These are phyloP conservation scores for Cryptococcus sp. DNA, from an alignment of 1,284 basidiomycete genomes.

Conservation along the genomic window DNA sequence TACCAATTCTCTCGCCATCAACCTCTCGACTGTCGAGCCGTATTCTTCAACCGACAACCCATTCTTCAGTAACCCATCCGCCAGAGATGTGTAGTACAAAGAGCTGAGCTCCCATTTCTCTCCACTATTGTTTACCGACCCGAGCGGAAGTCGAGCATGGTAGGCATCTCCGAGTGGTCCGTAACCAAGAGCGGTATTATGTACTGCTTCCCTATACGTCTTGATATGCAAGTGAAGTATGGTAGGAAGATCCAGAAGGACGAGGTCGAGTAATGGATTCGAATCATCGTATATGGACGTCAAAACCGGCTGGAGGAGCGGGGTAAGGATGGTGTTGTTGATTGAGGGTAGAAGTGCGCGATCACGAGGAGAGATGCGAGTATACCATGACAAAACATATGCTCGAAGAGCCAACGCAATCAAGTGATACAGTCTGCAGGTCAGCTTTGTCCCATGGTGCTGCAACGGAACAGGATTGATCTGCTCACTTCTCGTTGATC, in stretches of 20 bases:
- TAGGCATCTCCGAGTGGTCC: conserved; percentile 16
- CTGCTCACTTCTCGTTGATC: conserved; percentile 26
- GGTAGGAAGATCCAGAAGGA: conserved; percentile 29
- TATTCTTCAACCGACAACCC: conserved; percentile 43
- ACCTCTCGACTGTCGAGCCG: conserved; percentile 37
- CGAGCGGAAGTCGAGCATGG: conserved; percentile 32
- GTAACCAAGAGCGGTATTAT: neutral
- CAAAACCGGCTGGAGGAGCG: conserved; percentile 25
- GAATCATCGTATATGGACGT: conserved; percentile 9
- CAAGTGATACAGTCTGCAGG: conserved; percentile 20
- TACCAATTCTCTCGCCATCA: conserved; percentile 48
- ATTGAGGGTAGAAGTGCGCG: conserved; percentile 22
- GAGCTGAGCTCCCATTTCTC: conserved; percentile 22
- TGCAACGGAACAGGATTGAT: neutral
- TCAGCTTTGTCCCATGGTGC: neutral
- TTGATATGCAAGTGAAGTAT: conserved; percentile 23
- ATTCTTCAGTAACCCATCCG: conserved; percentile 40
- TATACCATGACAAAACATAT: conserved; percentile 39
- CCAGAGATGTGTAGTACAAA: conserved; percentile 44
- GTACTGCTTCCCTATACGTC: conserved; percentile 11
- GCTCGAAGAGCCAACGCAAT: conserved; percentile 28
- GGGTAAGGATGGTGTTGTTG: conserved; percentile 13
- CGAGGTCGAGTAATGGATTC: conserved; percentile 12
- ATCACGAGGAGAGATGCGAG: conserved; percentile 34
- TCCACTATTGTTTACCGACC: conserved; percentile 4